These are phyloP conservation scores for Xylaria sp. DNA, from an alignment of 2,329 filamentous ascomycete genomes.

Conservation along the genomic window DNA sequence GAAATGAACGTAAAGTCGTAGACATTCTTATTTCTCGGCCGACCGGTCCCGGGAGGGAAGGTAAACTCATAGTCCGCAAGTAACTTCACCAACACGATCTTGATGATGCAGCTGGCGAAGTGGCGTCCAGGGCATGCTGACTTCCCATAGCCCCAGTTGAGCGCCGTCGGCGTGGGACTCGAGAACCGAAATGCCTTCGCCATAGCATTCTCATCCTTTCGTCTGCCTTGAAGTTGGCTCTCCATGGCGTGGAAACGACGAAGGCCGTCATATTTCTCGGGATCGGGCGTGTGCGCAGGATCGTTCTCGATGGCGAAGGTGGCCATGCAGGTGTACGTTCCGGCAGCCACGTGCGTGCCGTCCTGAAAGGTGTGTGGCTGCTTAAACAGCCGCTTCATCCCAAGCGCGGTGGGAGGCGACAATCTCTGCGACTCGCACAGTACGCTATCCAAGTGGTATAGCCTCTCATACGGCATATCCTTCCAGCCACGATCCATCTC, in stretches of 20 bases:
- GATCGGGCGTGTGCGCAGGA: background rate
- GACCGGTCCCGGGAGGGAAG: background rate
- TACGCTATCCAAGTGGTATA: conserved; percentile 28
- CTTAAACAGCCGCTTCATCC: conserved; percentile 24
- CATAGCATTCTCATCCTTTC: too few relatives aligned
- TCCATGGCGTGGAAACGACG: background rate
- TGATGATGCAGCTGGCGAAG: background rate
- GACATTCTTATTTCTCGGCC: background rate
- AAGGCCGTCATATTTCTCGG: background rate
- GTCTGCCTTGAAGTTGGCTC: too few relatives aligned
- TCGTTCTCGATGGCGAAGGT: background rate
- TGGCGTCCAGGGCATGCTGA: background rate
- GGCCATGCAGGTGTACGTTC: background rate
- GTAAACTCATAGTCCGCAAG: background rate
- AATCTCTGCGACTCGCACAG: conserved; percentile 27
- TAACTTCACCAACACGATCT: background rate
- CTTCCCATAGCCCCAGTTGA: background rate
- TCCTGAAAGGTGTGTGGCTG: conserved; percentile 16
- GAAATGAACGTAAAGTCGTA: background rate
- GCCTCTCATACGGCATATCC: conserved; percentile 15
- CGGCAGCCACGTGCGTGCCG: background rate
- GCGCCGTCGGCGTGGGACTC: background rate
- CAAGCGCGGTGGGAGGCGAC: conserved; percentile 11
- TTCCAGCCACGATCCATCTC: too few relatives aligned
- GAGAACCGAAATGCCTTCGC: background rate